These are phyloP conservation scores for Colletotrichum eleusines DNA, from an alignment of 2,329 filamentous ascomycete genomes.

Conservation along the genomic window DNA sequence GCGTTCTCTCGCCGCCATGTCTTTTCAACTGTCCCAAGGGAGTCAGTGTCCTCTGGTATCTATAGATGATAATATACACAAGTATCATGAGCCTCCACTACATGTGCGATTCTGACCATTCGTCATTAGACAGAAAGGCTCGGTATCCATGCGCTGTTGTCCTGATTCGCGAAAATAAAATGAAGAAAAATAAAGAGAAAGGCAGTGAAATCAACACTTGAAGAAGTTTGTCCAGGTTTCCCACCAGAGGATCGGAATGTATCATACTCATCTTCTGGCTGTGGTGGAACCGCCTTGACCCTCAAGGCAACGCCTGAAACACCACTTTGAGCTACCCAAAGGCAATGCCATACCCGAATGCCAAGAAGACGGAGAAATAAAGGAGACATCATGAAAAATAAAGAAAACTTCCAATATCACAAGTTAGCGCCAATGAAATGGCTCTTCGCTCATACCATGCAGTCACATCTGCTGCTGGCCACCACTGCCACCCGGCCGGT, in stretches of 20 bases:
- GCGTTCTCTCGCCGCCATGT: neutral
- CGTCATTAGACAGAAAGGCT: constrained; percentile 28
- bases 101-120: constrained; percentile 16
- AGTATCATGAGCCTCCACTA: constrained; percentile 1
- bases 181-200: constrained; percentile 10
- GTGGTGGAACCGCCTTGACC: neutral
- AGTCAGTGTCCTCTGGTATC: constrained; percentile 39
- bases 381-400: neutral
- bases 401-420: neutral
- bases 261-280: constrained; percentile 5
- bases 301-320: constrained; percentile 30
- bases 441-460: neutral
- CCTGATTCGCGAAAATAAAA: constrained; percentile 8
- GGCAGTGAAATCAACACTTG: neutral
- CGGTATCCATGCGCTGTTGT: constrained; percentile 7
- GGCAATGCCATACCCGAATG: constrained; percentile 1
- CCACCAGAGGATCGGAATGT: neutral
- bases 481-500: constrained; percentile 56
- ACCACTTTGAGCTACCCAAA: constrained; percentile 16
- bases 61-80: constrained; percentile 42
- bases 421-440: neutral
- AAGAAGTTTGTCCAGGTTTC: neutral
- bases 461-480: constrained; percentile 41
- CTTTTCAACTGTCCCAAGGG: constrained; percentile 21
- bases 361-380: constrained; percentile 20